These are phyloP conservation scores for Fistulinella cinereoalba DNA, from an alignment of 1,284 basidiomycete genomes.

Conservation along the genomic window DNA sequence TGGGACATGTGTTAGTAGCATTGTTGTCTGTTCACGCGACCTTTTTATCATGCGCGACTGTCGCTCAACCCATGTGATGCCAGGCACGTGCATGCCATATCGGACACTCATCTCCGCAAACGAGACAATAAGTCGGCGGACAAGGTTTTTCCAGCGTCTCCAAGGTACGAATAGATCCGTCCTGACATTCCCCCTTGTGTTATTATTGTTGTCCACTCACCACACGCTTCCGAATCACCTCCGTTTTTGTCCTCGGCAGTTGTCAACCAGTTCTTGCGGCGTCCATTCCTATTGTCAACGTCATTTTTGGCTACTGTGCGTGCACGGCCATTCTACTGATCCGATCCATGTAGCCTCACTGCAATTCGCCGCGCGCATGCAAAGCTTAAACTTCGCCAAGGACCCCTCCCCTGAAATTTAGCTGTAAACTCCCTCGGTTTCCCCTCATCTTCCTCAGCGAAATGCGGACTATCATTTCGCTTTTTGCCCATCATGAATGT, in stretches of 20 bases:
- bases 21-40: conserved; percentile 6
- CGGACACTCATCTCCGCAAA: conserved; percentile 10
- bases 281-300: no score
- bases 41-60: conserved; percentile 13
- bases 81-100: conserved; percentile 9
- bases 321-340: conserved; percentile 5
- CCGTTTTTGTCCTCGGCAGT: conserved; percentile 1
- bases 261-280: conserved; percentile 12
- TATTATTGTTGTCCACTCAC: conserved; percentile 25
- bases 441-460: conserved; percentile 11
- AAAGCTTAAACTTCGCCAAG: conserved; percentile 17
- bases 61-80: conserved; percentile 14
- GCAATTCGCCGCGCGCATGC: conserved; percentile 4
- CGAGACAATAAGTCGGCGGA: conserved; percentile 25
- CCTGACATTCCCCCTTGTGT: conserved; percentile 17
- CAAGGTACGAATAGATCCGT: conserved; percentile 28
- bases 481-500: conserved; percentile 8
- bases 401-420: conserved; percentile 14
- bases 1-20: conserved; percentile 11
- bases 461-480: conserved; percentile 19
- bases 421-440: conserved; percentile 2
- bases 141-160: conserved; percentile 23
- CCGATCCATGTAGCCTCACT: conserved; percentile 5
- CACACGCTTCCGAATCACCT: conserved; percentile 3
- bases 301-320: conserved; percentile 17